Base-by-base conservation (phyloP, 1,139 yeast species). In the Saccharomycopsis hybrid region DNA sequence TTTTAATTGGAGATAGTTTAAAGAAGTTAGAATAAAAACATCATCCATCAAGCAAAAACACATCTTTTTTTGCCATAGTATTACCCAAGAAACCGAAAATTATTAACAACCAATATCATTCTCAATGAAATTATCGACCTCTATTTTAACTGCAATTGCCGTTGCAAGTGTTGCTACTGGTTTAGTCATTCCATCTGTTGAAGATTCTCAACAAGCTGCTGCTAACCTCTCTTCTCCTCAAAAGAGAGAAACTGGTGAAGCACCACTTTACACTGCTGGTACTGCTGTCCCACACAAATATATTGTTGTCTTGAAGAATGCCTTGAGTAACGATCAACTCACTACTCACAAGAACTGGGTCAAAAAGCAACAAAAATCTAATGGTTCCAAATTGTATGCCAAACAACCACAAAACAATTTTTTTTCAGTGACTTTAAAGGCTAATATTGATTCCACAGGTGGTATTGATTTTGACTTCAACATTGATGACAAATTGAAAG, bases 221-320 rank as follows among this genome's bases (percentile, higher is more conserved):
- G n/a, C n/a, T 8, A 43, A 31, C 13, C 29, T n/a, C 3, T 28
- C n/a, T 28, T 4, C 35, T 27, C 7, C 24, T 29, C 29, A n/a
- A 9, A 41, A 5, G 9, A 35, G 40, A 27, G 28, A 31, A 3
- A 9, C 29, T 4, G 18, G 28, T n/a, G n/a, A n/a, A n/a, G 39
- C 39, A 5, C 39, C 39, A 5, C 18, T 36, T 5, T 36, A 36
- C 24, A 36, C 7, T 5, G 60, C 65, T 40, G 69, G 74, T 53
- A 76, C 77, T 57, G 60, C 76, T 48, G 77, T 87, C 58, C 85
- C 89, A 48, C 79, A 85, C 71, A 80, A 84, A 63, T 89, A 86
- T 70, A 85, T 88, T 56, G 67, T 82, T 55, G 88, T 86, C 46
- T 79, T 87, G 70, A 86, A 86, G 72, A 77, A 78, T 47, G 77